phyloP scores from a whole-genome alignment of 768 basidiomycete genomes.

The Lentinula aciculospora region DNA sequence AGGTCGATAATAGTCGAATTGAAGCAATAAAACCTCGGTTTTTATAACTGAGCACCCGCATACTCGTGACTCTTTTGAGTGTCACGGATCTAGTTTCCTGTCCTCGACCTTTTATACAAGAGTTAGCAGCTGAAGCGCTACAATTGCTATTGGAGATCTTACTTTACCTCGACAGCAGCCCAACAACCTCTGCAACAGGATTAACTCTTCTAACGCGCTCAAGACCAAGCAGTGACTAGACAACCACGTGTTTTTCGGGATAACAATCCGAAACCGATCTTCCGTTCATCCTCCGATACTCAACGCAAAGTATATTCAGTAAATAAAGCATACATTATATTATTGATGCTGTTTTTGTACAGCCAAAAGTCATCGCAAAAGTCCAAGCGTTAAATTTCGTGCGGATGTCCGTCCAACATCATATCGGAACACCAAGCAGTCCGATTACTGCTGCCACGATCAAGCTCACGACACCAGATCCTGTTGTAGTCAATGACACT shows the following conservation, averaged over 20 bases:
- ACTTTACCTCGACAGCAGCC: conserved; percentile 3
- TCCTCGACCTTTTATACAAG: neutral
- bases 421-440: neutral
- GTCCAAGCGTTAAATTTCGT: neutral
- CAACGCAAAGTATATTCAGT: neutral
- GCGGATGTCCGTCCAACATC: neutral
- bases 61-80: neutral
- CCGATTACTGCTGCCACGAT: neutral
- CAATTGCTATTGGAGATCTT: neutral
- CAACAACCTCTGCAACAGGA: neutral
- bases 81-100: neutral
- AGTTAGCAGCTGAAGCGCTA: neutral
- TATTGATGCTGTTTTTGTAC: neutral
- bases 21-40: neutral
- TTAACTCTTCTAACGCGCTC: neutral
- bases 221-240: neutral
- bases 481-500: neutral
- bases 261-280: neutral
- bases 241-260: neutral
- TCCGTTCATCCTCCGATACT: too few species aligned
- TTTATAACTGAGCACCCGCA: conserved; percentile 1
- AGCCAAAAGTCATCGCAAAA: neutral
- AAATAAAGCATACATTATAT: neutral
- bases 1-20: neutral
- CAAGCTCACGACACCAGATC: conserved; percentile 5